These are phyloP conservation scores for Polyporus arcularius DNA, from an alignment of 768 basidiomycete genomes.

Conservation along the genomic window DNA sequence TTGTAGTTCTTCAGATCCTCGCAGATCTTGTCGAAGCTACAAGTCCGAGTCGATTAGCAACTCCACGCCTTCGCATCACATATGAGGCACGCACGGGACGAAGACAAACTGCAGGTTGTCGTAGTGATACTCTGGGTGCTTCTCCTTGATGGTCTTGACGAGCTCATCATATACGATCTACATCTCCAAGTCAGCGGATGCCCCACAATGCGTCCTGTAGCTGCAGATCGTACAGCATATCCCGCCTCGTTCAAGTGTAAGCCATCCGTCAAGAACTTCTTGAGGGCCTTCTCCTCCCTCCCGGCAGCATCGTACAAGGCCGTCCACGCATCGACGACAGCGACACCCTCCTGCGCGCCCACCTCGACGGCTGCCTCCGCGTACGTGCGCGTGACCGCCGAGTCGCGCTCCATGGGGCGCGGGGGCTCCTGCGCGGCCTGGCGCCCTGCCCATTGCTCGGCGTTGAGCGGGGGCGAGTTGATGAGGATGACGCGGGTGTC, in stretches of 20 bases:
- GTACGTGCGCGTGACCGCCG: slow-evolving; percentile 64
- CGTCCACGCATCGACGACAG: slow-evolving; percentile 76
- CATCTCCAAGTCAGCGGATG: neutral
- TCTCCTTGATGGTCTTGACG: slow-evolving; percentile 52
- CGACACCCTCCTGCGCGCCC: slow-evolving; percentile 53
- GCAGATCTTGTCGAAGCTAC: slow-evolving; percentile 16
- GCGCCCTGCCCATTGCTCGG: slow-evolving; percentile 53
- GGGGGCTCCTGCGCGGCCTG: slow-evolving; percentile 53
- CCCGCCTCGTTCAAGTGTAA: slow-evolving; percentile 78
- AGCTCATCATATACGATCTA: slow-evolving; percentile 71
- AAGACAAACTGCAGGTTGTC: slow-evolving; percentile 62
- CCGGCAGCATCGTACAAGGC: slow-evolving; percentile 75
- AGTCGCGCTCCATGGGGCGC: slow-evolving; percentile 55
- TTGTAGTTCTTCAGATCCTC: slow-evolving; percentile 6
- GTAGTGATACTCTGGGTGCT: slow-evolving; percentile 70
- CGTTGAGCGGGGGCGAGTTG: slow-evolving; percentile 83
- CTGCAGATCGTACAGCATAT: slow-evolving; percentile 56
- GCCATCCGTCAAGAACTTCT: slow-evolving; percentile 66
- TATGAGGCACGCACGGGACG: slow-evolving; percentile 47
- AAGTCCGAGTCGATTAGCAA: too few species aligned
- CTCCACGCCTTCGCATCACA: neutral
- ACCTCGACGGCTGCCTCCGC: slow-evolving; percentile 70
- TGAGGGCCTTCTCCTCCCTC: slow-evolving; percentile 52
- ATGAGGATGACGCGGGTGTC: slow-evolving; percentile 76
- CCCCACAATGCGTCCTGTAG: neutral